These are phyloP conservation scores for Leucosporidium yakuticum DNA, from an alignment of 768 basidiomycete species.

Conservation along the genomic window DNA sequence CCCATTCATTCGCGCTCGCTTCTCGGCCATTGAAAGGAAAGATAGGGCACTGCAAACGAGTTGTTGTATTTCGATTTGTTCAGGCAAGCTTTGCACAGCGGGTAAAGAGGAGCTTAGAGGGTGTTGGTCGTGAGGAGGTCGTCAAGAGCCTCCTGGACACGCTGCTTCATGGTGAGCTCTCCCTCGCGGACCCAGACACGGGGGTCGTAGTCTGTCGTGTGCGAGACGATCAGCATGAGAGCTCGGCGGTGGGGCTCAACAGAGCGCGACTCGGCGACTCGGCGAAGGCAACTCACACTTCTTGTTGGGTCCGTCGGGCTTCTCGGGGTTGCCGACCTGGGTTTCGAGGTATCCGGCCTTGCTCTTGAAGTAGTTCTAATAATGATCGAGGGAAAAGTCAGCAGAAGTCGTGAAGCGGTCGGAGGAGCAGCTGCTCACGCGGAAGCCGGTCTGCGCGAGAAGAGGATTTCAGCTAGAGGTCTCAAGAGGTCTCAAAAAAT, in stretches of 20 bases:
- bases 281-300: slow-evolving; percentile 54
- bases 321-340: slow-evolving; percentile 97
- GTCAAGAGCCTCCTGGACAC: slow-evolving; percentile 87
- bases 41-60: too few relatives aligned
- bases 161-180: slow-evolving; percentile 79
- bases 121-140: slow-evolving; percentile 67
- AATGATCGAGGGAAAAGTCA: too few relatives aligned
- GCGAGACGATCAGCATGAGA: too few relatives aligned
- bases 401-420: too few relatives aligned
- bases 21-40: too few relatives aligned
- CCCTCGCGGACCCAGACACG: slow-evolving; percentile 93
- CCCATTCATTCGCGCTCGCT: too few relatives aligned
- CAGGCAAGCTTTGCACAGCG: too few relatives aligned
- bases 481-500: slow-evolving; percentile 54
- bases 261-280: too few relatives aligned
- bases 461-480: slow-evolving; percentile 32
- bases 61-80: too few relatives aligned
- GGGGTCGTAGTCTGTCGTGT: slow-evolving; percentile 65
- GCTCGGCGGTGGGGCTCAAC: too few relatives aligned
- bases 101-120: slow-evolving; percentile 16
- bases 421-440: slow-evolving; percentile 45
- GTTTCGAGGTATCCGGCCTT: slow-evolving; percentile 81
- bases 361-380: slow-evolving; percentile 62
- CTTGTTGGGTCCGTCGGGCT: slow-evolving; percentile 97
- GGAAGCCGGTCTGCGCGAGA: slow-evolving; percentile 8